Evolutionary conservation across 2,329 filamentous ascomycete species (phyloP), one percentile per base, ranked within the genome.

Genomic region (Scopulariopsis brevicaulis): DNA sequence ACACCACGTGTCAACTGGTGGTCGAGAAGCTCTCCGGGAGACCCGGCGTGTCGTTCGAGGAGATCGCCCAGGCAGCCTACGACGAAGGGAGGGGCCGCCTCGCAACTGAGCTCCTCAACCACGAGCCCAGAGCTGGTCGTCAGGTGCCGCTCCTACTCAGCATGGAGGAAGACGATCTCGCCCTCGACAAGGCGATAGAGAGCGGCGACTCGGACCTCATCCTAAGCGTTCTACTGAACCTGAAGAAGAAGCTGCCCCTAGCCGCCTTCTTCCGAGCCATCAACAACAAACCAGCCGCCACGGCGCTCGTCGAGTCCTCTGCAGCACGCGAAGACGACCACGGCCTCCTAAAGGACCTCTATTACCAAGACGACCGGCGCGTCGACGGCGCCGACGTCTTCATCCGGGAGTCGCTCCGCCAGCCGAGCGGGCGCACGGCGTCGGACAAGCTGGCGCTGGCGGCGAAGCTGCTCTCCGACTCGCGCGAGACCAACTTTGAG

Each of bases 161-260:
- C 69, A 96, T 97, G 89, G 92, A 96, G 65, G 92, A 99, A 70
- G 93, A 96, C 63, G 90, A 92, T 63, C 84, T 97, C 48, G 94
- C 94, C 0, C 81, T 99, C 0, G 93, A 97, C 75, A 99, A 97
- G 71, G 93, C 94, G 11, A 90, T 97, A 60, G 91, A 96, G 69
- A 96, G 90, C 60, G 93, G 93, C 20, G 94, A 99, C 67, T 93
- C 92, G 0, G 94, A 99, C 64, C 80, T 99, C 2, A 83, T 96
- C n/a, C 86, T 90, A 64, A 92, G 86, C 66, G 94, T 99, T 5
- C 79, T 99, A 7, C 75, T 96, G 8, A 86, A 93, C 61, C 76
- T 99, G 43, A 94, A 91, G 74, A 90, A 90, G 71, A 96, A 96
- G 68, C 79, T 96, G 8, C 90, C 94, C 0, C 78, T 96, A 1